Evolutionary conservation across 306 rosid species (phyloP).

Genomic region (Sophora flavescens): DNA sequence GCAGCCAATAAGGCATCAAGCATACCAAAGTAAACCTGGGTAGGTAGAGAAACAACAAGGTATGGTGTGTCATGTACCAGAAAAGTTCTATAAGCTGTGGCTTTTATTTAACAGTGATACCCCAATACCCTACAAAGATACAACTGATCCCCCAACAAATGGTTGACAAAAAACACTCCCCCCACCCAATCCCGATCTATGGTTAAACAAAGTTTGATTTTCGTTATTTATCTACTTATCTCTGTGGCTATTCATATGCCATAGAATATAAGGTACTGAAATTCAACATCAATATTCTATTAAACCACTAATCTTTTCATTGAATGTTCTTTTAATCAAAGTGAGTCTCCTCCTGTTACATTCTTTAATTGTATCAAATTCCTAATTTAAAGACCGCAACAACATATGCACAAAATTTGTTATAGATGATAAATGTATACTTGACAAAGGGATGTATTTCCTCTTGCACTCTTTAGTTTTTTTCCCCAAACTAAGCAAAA

Average conservation of each 20-base stretch:
- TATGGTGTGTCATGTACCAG: background rate
- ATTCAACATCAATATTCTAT: slow-evolving; percentile 2
- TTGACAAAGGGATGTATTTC: background rate
- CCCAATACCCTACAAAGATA: slow-evolving; percentile 7
- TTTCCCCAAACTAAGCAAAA: slow-evolving; percentile 22
- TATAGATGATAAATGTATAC: slow-evolving; percentile 2
- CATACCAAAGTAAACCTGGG: slow-evolving; percentile 98
- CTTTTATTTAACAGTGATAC: background rate
- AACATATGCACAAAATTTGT: background rate
- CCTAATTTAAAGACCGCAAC: slow-evolving; percentile 6
- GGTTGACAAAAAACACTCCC: background rate
- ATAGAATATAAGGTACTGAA: background rate
- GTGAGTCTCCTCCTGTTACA: slow-evolving; percentile 1
- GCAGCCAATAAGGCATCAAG: slow-evolving; percentile 97
- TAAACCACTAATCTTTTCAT: slow-evolving; percentile 24
- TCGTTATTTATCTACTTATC: slow-evolving; percentile 12
- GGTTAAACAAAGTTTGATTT: slow-evolving; percentile 1
- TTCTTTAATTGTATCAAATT: background rate
- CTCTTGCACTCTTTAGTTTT: background rate
- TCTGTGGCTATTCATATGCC: background rate
- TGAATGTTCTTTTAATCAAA: slow-evolving; percentile 17
- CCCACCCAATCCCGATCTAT: background rate
- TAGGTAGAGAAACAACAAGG: slow-evolving; percentile 45
- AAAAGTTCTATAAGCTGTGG: background rate
- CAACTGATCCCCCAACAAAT: background rate